phyloP scores from a whole-genome alignment of 2,329 filamentous ascomycete genomes.

The Camillea tinctor region DNA sequence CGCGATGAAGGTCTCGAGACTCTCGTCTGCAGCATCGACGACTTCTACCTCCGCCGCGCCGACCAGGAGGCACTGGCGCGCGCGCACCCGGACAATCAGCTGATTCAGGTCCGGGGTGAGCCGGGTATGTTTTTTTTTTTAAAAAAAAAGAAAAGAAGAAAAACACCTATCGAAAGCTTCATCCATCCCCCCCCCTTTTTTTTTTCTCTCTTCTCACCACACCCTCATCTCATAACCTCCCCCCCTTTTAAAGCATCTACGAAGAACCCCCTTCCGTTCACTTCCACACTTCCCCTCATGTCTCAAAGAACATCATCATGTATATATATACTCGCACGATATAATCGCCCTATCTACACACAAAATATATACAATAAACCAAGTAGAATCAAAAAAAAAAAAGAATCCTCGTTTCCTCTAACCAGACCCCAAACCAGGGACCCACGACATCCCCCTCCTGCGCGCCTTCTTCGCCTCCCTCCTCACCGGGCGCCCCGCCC shows the following conservation, averaged over 20 bases:
- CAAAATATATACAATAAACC: too few relatives aligned
- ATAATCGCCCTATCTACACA: too few relatives aligned
- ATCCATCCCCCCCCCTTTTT: conserved; percentile 6
- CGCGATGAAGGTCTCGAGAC: conserved; percentile 58
- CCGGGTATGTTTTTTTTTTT: conserved; percentile 53
- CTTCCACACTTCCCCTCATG: neutral
- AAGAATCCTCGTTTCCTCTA: too few relatives aligned
- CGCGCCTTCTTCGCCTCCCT: conserved; percentile 59
- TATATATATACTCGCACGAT: too few relatives aligned
- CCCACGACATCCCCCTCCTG: conserved; percentile 73
- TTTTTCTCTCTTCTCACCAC: neutral
- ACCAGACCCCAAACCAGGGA: conserved; percentile 30
- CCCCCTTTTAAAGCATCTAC: neutral
- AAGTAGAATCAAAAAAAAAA: too few relatives aligned
- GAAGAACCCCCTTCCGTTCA: neutral
- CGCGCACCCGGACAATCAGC: conserved; percentile 66
- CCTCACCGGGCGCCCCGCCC: conserved; percentile 50
- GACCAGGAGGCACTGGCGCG: conserved; percentile 65
- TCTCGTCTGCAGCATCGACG: conserved; percentile 79
- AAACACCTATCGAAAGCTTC: too few relatives aligned
- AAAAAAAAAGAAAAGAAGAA: too few relatives aligned
- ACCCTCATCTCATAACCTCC: too few relatives aligned
- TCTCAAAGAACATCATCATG: neutral
- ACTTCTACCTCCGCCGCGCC: conserved; percentile 77
- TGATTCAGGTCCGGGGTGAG: conserved; percentile 80